phyloP scores from a whole-genome alignment of 2,329 filamentous ascomycete species.

The Botrytis fragariae region DNA sequence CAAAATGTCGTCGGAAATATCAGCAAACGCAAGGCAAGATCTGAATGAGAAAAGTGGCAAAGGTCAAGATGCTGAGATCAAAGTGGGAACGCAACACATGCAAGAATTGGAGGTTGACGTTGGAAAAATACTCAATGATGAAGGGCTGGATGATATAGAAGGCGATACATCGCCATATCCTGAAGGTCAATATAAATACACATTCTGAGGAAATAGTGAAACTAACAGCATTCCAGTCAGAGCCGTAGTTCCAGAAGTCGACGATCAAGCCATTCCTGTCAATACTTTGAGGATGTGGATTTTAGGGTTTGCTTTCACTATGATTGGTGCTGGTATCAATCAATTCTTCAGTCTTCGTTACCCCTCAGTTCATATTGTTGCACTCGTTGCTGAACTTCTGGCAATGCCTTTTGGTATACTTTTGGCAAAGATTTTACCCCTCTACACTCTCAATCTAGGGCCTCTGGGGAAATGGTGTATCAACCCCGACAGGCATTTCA shows the following conservation, averaged over 20 bases:
- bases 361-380: slow-evolving; percentile 36
- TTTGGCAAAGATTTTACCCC: slow-evolving; percentile 43
- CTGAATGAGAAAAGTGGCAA: slow-evolving; percentile 9
- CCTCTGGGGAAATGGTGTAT: slow-evolving; percentile 46
- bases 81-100: slow-evolving; percentile 24
- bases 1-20: slow-evolving; percentile 8
- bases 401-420: slow-evolving; percentile 28
- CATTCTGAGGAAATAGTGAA: too few species aligned
- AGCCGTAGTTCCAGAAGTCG: slow-evolving; percentile 61
- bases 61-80: slow-evolving; percentile 13
- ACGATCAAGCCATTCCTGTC: slow-evolving; percentile 63
- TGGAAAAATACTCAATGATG: slow-evolving; percentile 22
- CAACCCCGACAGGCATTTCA: slow-evolving; percentile 66
- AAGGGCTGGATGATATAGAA: slow-evolving; percentile 24
- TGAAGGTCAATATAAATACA: slow-evolving; percentile 46
- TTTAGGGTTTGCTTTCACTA: slow-evolving; percentile 48
- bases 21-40: not conserved
- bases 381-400: slow-evolving; percentile 31
- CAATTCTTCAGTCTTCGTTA: slow-evolving; percentile 33
- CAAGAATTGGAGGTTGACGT: slow-evolving; percentile 28
- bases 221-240: slow-evolving; percentile 41
- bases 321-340: slow-evolving; percentile 32
- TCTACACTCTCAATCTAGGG: slow-evolving; percentile 23
- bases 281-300: slow-evolving; percentile 66
- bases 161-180: slow-evolving; percentile 51